Conservation (phyloP, 2,329 filamentous ascomycete species). For the Aspergillus spinulosporus region DNA sequence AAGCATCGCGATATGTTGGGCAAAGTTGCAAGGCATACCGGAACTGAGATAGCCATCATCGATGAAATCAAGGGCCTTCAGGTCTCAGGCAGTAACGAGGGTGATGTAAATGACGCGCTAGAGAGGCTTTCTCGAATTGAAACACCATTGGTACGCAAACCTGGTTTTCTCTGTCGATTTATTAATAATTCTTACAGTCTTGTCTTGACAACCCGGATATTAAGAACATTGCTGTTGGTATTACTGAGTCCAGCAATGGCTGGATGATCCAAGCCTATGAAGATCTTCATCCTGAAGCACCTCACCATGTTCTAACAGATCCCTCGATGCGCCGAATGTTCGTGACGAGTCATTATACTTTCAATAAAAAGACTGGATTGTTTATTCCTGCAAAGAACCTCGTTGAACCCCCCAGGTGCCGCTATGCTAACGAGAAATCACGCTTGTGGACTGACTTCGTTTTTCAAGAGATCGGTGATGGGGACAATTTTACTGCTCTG, state of each 20-base stretch:
- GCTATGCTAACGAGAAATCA: slow-evolving; percentile 25
- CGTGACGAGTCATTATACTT: slow-evolving; percentile 23
- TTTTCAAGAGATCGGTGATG: slow-evolving; percentile 34
- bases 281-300: slow-evolving; percentile 21
- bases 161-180: not conserved
- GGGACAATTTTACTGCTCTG: slow-evolving; percentile 22
- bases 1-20: slow-evolving; percentile 22
- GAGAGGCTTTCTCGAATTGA: slow-evolving; percentile 30
- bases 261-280: slow-evolving; percentile 24
- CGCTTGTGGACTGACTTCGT: slow-evolving; percentile 34
- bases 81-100: no score
- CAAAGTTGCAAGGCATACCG: slow-evolving; percentile 28
- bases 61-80: not conserved
- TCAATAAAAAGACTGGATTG: slow-evolving; percentile 19
- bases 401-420: slow-evolving; percentile 21
- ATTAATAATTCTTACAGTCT: slow-evolving; percentile 21
- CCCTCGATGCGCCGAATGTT: slow-evolving; percentile 25
- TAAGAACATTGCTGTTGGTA: slow-evolving; percentile 23
- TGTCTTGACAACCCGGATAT: slow-evolving; percentile 19
- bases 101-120: slow-evolving; percentile 32
- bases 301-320: slow-evolving; percentile 28
- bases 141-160: slow-evolving; percentile 29
- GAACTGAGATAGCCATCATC: slow-evolving; percentile 18
- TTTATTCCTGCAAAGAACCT: slow-evolving; percentile 22
- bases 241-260: slow-evolving; percentile 6